Conservation (phyloP, 257 asterid genomes). For the Solanum ossicruentum region DNA sequence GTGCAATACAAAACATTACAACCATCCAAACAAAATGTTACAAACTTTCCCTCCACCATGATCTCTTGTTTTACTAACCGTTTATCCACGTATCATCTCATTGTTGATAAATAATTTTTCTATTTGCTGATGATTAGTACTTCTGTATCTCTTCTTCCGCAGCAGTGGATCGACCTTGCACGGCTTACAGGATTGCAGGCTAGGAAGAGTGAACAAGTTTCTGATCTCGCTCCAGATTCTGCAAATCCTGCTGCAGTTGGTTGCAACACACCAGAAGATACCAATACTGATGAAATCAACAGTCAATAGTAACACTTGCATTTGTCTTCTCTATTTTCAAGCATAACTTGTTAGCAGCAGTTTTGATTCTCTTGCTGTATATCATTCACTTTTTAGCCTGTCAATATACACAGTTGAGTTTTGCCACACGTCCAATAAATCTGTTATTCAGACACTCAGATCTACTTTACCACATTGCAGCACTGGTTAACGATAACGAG, state of each 20-base stretch:
- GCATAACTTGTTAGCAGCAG: conserved; percentile 7
- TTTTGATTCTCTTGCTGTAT: background rate
- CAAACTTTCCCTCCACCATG: background rate
- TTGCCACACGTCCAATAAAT: background rate
- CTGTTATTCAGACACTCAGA: background rate
- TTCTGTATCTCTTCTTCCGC: conserved; percentile 14
- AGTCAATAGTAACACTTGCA: conserved; percentile 19
- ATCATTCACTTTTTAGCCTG: background rate
- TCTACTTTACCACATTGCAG: background rate
- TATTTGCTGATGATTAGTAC: conserved; percentile 5
- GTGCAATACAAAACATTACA: too few relatives aligned
- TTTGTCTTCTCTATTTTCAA: background rate
- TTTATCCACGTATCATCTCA: background rate
- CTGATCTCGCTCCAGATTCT: conserved; percentile 24
- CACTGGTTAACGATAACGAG: background rate
- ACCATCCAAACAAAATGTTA: too few relatives aligned
- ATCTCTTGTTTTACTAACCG: background rate
- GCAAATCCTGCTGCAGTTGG: conserved; percentile 33
- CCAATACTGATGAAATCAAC: conserved; percentile 42
- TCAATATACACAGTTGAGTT: background rate
- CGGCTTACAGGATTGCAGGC: conserved; percentile 75
- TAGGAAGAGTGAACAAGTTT: conserved; percentile 31
- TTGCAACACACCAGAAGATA: conserved; percentile 36
- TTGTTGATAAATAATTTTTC: background rate
- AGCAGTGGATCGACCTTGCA: conserved; percentile 99